Evolutionary conservation across 1,284 basidiomycete species (phyloP).

Genomic region (Phellinidium pouzarii): DNA sequence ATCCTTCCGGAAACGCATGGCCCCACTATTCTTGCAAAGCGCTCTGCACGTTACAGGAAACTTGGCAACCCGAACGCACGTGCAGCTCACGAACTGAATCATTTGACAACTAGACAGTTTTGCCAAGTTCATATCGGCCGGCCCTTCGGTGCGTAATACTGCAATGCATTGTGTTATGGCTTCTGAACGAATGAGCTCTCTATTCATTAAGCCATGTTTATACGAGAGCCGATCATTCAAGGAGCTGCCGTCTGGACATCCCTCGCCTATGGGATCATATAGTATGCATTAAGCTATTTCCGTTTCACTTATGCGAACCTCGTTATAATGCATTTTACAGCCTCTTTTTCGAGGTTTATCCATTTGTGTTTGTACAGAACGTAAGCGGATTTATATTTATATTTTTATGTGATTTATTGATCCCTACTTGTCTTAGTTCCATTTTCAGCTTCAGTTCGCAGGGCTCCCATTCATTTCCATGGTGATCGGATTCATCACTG

Average conservation of each 20-base stretch:
- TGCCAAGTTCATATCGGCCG: conserved; percentile 21
- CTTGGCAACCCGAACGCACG: conserved; percentile 20
- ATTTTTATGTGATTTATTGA: not conserved
- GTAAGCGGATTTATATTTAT: conserved; percentile 1
- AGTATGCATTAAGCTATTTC: conserved; percentile 20
- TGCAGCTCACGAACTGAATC: conserved; percentile 23
- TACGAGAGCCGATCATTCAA: conserved; percentile 24
- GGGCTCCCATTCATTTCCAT: conserved; percentile 21
- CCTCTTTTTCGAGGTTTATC: conserved; percentile 26
- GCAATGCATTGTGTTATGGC: not conserved
- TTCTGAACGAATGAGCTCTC: not conserved
- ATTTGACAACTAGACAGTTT: conserved; percentile 18
- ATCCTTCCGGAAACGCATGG: conserved; percentile 25
- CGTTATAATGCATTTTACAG: not conserved
- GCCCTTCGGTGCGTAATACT: conserved; percentile 23
- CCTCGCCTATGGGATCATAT: conserved; percentile 25
- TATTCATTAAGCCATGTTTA: conserved; percentile 22
- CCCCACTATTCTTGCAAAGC: conserved; percentile 22
- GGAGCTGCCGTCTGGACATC: conserved; percentile 25
- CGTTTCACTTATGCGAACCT: not conserved
- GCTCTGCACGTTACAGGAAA: conserved; percentile 21
- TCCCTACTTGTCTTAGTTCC: conserved; percentile 17
- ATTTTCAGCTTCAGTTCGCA: conserved; percentile 19
- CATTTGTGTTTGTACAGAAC: conserved; percentile 23
- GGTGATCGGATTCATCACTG: conserved; percentile 18